Conservation (phyloP, 371 early-diverging fungal species). For the Mortierella sp. region DNA sequence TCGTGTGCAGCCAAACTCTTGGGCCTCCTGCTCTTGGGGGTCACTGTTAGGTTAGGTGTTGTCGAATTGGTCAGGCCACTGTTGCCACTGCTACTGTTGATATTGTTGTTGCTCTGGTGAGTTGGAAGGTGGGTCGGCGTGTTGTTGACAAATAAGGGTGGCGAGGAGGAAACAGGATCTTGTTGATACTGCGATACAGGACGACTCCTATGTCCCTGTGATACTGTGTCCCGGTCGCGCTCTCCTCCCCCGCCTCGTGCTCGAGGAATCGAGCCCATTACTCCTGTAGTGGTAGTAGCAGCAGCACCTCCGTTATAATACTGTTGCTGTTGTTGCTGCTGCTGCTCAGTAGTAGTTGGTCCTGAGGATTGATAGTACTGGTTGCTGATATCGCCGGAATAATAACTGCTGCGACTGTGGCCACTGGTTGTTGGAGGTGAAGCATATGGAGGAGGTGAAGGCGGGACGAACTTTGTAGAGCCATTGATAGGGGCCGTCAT, state of each 20-base stretch:
- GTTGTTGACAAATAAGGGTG: conserved; percentile 10
- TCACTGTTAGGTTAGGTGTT: conserved; percentile 11
- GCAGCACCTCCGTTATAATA: conserved; percentile 1
- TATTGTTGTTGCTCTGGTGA: conserved; percentile 21
- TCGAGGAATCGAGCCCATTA: conserved; percentile 1
- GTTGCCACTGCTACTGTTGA: conserved; percentile 18
- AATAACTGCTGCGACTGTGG: conserved; percentile 7
- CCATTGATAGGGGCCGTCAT: conserved; percentile 44
- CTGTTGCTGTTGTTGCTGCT: not conserved
- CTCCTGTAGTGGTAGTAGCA: not conserved
- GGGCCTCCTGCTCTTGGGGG: conserved; percentile 42
- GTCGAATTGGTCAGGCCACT: not conserved
- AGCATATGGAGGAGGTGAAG: conserved; percentile 23
- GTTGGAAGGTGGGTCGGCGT: conserved; percentile 5
- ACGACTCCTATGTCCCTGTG: conserved; percentile 13
- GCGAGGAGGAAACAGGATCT: conserved; percentile 1
- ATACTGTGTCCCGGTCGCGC: conserved; percentile 5
- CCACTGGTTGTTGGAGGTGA: conserved; percentile 5
- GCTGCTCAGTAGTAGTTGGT: not conserved
- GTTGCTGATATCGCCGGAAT: not conserved
- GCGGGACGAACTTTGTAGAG: conserved; percentile 29
- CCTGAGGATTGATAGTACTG: conserved; percentile 11
- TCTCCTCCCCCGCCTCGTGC: conserved; percentile 4
- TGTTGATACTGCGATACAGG: conserved; percentile 12
- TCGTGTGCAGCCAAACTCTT: conserved; percentile 51